Evolutionary conservation across 2,329 filamentous ascomycete genomes (phyloP).

Genomic region (Aureobasidium sp.): DNA sequence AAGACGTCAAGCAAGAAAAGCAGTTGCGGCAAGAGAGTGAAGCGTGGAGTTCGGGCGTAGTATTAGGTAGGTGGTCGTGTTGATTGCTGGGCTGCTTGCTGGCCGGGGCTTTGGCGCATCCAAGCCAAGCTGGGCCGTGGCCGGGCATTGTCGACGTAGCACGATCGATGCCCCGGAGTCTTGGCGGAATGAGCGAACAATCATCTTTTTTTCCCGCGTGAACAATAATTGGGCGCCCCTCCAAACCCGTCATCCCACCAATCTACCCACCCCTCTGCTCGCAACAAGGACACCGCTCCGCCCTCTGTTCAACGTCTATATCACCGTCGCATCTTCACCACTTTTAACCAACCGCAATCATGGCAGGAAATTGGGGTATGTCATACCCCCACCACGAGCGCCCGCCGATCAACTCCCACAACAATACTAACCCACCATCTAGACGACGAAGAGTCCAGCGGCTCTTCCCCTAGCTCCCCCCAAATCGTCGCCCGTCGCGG

Average conservation of each 20-base stretch:
- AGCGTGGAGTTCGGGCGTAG: not conserved
- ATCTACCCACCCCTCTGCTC: not conserved
- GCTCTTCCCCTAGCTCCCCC: constrained; percentile 40
- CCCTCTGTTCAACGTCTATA: not conserved
- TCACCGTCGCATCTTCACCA: not conserved
- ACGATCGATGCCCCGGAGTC: not conserved
- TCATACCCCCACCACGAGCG: not conserved
- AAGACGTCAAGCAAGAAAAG: constrained; percentile 18
- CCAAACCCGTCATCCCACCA: constrained; percentile 6
- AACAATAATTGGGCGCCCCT: constrained; percentile 6
- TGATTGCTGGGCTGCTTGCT: not conserved
- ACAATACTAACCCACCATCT: not conserved
- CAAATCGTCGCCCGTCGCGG: constrained; percentile 39
- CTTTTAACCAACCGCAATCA: constrained; percentile 8
- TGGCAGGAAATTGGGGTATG: constrained; percentile 16
- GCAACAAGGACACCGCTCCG: not conserved
- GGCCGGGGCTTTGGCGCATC: not conserved
- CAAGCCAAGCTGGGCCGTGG: not conserved
- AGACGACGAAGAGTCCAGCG: constrained; percentile 48
- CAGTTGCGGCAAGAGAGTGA: not conserved
- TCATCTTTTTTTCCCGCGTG: not conserved
- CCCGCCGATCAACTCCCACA: not conserved
- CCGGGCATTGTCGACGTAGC: not conserved
- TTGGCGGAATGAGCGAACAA: not conserved
- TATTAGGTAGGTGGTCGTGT: not conserved